Conservation (phyloP, 768 basidiomycete species). For the Tremella yokohamensis region DNA sequence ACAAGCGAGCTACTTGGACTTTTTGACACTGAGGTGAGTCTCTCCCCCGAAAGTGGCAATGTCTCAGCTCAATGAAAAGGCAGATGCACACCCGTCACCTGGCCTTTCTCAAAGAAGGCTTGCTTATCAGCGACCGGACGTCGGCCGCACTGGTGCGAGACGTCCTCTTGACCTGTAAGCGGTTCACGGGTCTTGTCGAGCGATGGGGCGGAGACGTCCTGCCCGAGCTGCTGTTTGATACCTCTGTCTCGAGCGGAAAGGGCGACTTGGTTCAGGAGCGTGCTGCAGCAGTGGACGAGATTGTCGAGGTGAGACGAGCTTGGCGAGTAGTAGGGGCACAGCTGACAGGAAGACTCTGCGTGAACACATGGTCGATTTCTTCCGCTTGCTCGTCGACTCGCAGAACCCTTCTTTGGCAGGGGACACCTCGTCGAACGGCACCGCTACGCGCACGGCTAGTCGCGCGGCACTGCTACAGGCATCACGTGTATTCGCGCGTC, state of each 20-base stretch:
- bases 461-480: background rate
- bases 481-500: conserved; percentile 11
- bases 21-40: conserved; percentile 63
- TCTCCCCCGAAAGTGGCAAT: background rate
- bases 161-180: conserved; percentile 77
- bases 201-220: conserved; percentile 89
- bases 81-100: conserved; percentile 77
- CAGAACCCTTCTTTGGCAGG: conserved; percentile 66
- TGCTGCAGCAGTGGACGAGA: conserved; percentile 64
- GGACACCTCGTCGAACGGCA: conserved; percentile 62
- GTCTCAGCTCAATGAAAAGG: conserved; percentile 50
- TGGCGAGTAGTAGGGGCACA: background rate
- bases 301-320: conserved; percentile 63
- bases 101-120: conserved; percentile 72
- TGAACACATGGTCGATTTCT: conserved; percentile 67
- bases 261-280: conserved; percentile 73
- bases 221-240: conserved; percentile 77
- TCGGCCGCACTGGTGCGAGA: conserved; percentile 64
- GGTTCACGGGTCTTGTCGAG: conserved; percentile 82
- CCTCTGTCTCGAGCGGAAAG: conserved; percentile 56
- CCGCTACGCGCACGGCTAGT: conserved; percentile 52
- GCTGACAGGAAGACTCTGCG: conserved; percentile 54
- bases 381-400: conserved; percentile 71
- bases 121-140: conserved; percentile 65
- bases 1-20: conserved; percentile 61